These are phyloP conservation scores for Globisporangium rhizosaccharum DNA, from an alignment of 352 stramenopile species.

Conservation along the genomic window DNA sequence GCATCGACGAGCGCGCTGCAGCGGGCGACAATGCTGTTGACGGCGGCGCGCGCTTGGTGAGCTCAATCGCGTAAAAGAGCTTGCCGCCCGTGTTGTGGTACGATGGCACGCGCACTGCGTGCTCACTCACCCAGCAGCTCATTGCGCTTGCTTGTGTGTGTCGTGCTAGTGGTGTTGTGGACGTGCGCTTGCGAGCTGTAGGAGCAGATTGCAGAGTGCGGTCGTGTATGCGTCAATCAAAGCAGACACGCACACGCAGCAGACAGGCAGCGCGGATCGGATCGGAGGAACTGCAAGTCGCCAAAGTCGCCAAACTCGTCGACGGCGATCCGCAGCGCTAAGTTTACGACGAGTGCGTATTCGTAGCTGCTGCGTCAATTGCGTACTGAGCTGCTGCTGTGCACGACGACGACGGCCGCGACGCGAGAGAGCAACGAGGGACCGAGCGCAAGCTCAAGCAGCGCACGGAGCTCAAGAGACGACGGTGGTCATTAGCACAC, in stretches of 20 bases:
- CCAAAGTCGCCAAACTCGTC: no score
- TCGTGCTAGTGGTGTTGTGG: not conserved
- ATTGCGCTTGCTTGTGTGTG: constrained; percentile 1
- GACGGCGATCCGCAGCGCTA: no score
- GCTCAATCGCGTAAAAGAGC: constrained; percentile 21
- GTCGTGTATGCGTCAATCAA: not conserved
- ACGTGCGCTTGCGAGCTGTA: constrained; percentile 2
- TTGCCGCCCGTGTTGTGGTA: constrained; percentile 19
- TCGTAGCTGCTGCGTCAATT: no score
- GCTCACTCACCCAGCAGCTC: constrained; percentile 19
- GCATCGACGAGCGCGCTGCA: constrained; percentile 16
- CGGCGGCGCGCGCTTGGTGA: constrained; percentile 6
- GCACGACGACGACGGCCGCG: no score
- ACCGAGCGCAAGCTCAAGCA: no score
- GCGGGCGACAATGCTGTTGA: constrained; percentile 17
- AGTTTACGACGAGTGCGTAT: no score
- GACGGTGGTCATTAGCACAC: no score
- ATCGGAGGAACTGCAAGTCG: not conserved
- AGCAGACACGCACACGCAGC: no score
- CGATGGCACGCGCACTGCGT: constrained; percentile 15
- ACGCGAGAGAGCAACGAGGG: no score
- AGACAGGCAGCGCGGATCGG: not conserved
- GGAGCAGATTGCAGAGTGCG: constrained; percentile 1
- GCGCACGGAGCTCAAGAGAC: no score
- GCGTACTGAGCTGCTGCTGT: no score